A percentile compares a stretch with the other conserved stretches of the same genome.
phyloP scores from a whole-genome alignment of 164 flowering plant species.

The Piper betle region DNA sequence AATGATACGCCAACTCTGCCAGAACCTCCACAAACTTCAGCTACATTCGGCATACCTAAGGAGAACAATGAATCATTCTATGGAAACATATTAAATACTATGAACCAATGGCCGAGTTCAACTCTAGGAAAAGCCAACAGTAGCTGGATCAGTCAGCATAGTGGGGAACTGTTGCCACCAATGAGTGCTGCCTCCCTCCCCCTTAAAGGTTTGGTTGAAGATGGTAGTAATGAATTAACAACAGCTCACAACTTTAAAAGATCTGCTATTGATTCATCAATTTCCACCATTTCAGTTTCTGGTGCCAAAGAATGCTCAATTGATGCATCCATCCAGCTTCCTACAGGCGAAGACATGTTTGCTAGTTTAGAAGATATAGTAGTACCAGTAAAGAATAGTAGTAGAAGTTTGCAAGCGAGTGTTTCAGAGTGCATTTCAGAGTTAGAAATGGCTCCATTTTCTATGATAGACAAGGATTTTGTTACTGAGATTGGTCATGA shows the following conservation, averaged over 20 bases:
- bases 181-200: conserved; percentile 13
- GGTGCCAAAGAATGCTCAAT: too few relatives aligned
- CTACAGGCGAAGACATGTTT: conserved; percentile 22
- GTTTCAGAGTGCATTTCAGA: conserved; percentile 28
- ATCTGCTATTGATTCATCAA: conserved; percentile 20
- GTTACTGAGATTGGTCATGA: conserved; percentile 53
- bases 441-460: conserved; percentile 17
- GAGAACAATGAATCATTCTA: conserved; percentile 10
- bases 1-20: neutral
- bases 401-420: conserved; percentile 12
- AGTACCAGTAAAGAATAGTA: conserved; percentile 15
- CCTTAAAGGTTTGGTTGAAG: conserved; percentile 11
- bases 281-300: conserved; percentile 4
- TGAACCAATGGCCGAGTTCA: conserved; percentile 25
- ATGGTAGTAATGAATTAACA: conserved; percentile 1
- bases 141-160: conserved; percentile 4
- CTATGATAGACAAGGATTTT: conserved; percentile 31
- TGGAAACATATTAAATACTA: conserved; percentile 11
- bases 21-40: conserved; percentile 11
- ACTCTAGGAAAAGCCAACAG: conserved; percentile 18
- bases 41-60: conserved; percentile 7
- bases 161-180: conserved; percentile 16
- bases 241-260: conserved; percentile 10
- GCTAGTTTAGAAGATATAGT: conserved; percentile 24
- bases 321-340: conserved; percentile 3